Conservation (phyloP, 1,139 yeast genomes). For the Saccharomyces hybrid region DNA sequence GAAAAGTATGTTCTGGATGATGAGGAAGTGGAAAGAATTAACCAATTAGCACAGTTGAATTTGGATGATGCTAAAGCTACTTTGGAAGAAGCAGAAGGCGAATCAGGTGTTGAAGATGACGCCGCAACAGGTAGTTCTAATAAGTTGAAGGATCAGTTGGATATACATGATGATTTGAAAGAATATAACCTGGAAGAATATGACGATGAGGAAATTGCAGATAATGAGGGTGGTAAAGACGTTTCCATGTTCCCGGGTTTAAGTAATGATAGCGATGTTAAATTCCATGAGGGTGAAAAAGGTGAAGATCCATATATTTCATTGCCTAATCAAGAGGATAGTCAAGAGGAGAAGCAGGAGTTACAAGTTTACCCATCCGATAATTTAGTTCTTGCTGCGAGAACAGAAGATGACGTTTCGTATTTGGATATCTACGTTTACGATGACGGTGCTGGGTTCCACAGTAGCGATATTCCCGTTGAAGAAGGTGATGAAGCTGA, state of each 20-base stretch:
- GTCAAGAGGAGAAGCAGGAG: conserved; percentile 70
- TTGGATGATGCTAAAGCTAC: conserved; percentile 66
- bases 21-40: conserved; percentile 86
- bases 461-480: conserved; percentile 48
- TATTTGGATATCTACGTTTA: conserved; percentile 88
- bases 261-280: conserved; percentile 40
- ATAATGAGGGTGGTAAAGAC: conserved; percentile 38
- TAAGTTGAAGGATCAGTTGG: conserved; percentile 44
- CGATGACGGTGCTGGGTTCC: conserved; percentile 88
- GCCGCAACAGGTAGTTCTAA: conserved; percentile 20
- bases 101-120: conserved; percentile 25
- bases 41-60: conserved; percentile 76
- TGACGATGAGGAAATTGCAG: conserved; percentile 54
- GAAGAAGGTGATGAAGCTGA: conserved; percentile 58
- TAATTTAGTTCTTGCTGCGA: conserved; percentile 79
- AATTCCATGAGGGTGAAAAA: conserved; percentile 54
- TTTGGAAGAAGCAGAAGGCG: conserved; percentile 35
- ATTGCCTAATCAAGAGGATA: conserved; percentile 55
- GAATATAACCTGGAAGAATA: conserved; percentile 82
- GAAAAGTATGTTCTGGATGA: conserved; percentile 82
- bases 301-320: conserved; percentile 69
- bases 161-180: conserved; percentile 73
- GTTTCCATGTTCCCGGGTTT: conserved; percentile 69
- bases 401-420: conserved; percentile 94
- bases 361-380: conserved; percentile 85